Percentiles rank a stretch among this genome's conserved stretches.
These are phyloP conservation scores for Tuber indicum DNA, from an alignment of 495 filamentous ascomycete genomes.

Conservation along the genomic window DNA sequence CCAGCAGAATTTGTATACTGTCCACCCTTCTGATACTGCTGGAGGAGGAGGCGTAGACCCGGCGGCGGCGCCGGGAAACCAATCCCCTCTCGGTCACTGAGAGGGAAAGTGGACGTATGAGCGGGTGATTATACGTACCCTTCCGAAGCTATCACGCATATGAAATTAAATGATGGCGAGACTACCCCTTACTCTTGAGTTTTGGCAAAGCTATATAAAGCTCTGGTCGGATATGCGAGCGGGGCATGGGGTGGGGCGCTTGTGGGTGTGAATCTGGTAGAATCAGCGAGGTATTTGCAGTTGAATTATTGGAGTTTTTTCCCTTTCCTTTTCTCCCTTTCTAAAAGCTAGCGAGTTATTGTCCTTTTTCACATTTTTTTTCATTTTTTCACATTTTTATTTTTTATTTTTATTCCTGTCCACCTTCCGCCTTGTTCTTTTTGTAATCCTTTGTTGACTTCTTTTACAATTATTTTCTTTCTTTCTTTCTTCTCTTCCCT, in stretches of 20 bases:
- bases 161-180: constrained; percentile 30
- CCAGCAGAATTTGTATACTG: neutral
- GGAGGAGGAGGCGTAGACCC: constrained; percentile 17
- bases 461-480: neutral
- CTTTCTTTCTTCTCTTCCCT: neutral
- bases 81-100: constrained; percentile 8
- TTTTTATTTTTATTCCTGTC: constrained; percentile 11
- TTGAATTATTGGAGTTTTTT: constrained; percentile 17
- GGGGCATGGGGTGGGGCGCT: constrained; percentile 5
- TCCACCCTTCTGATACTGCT: neutral
- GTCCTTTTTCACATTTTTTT: neutral
- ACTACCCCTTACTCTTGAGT: neutral
- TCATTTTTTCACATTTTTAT: constrained; percentile 11
- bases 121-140: constrained; percentile 27
- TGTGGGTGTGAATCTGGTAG: constrained; percentile 9
- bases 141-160: constrained; percentile 34
- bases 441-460: constrained; percentile 9
- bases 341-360: constrained; percentile 1
- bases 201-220: constrained; percentile 27
- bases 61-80: constrained; percentile 17
- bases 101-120: constrained; percentile 18
- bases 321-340: constrained; percentile 16
- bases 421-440: constrained; percentile 10
- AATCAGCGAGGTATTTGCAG: constrained; percentile 10
- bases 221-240: neutral